Evolutionary conservation across 352 stramenopile species (phyloP).

Genomic region (Thraustotheca clavata): DNA sequence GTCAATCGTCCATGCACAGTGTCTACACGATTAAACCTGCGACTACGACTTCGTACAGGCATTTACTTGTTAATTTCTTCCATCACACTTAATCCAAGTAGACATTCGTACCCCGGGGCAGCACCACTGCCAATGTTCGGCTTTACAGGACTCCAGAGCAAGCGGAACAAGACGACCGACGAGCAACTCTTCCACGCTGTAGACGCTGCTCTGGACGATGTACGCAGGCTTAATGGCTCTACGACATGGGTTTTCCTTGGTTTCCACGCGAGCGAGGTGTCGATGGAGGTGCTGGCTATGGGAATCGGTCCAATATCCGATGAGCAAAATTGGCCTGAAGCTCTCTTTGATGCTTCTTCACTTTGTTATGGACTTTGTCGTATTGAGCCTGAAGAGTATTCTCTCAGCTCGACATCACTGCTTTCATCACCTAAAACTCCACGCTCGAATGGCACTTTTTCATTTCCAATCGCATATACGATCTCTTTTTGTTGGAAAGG

Average conservation of each 20-base stretch:
- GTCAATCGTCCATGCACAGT: too few species aligned
- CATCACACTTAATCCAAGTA: too few species aligned
- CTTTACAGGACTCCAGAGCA: constrained; percentile 8
- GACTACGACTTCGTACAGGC: too few species aligned
- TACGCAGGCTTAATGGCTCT: constrained; percentile 3
- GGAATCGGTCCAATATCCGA: constrained; percentile 62
- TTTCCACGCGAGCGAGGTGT: background rate
- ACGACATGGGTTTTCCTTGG: constrained; percentile 18
- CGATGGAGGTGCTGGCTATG: constrained; percentile 58
- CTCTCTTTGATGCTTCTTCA: constrained; percentile 68
- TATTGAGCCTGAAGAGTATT: constrained; percentile 30
- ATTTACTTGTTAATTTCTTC: too few species aligned
- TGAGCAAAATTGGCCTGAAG: constrained; percentile 53
- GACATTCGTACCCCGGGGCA: too few species aligned
- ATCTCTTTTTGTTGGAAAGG: constrained; percentile 87
- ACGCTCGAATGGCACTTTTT: constrained; percentile 21
- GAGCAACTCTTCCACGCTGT: constrained; percentile 21
- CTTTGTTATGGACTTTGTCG: constrained; percentile 78
- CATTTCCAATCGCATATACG: constrained; percentile 35
- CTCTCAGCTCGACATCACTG: background rate
- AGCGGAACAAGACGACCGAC: constrained; percentile 6
- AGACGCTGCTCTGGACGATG: constrained; percentile 9
- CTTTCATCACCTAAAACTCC: constrained; percentile 11
- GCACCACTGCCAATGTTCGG: constrained; percentile 8
- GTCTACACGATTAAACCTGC: too few species aligned